Conservation (phyloP, 75 land plant species). For the Gnetum montanum region DNA sequence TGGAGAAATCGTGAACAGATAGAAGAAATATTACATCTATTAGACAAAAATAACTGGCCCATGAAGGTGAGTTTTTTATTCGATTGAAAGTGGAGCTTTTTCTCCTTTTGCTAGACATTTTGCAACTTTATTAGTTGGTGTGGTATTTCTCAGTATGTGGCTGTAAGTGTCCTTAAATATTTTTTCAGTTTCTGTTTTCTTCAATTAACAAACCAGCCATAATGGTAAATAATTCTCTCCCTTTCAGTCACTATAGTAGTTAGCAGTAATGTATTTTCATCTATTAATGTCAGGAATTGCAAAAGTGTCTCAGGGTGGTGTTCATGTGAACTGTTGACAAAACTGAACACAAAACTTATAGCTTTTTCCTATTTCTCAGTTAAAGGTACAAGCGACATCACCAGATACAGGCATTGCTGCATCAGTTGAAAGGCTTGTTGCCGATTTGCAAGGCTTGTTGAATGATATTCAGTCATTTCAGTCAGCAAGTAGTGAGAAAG, state of each 20-base stretch:
- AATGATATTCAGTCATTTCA: constrained; percentile 61
- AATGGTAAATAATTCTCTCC: not conserved
- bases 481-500: constrained; percentile 50
- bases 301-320: not conserved
- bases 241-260: not conserved
- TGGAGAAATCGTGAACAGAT: constrained; percentile 95
- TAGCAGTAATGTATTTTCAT: not conserved
- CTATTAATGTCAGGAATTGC: not conserved
- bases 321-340: not conserved
- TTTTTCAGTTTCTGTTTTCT: not conserved
- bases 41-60: constrained; percentile 57
- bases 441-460: constrained; percentile 28
- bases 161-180: not conserved
- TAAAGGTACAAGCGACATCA: constrained; percentile 37
- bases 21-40: constrained; percentile 69
- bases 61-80: constrained; percentile 31
- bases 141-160: constrained; percentile 1
- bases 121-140: not conserved
- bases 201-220: not conserved
- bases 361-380: constrained; percentile 33
- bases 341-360: constrained; percentile 1
- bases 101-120: not conserved
- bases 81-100: not conserved
- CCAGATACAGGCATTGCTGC: constrained; percentile 30
- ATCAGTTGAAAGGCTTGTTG: constrained; percentile 27